These are phyloP conservation scores for Colletotrichum euphorbiae DNA, from an alignment of 2,329 filamentous ascomycete species.

Conservation along the genomic window DNA sequence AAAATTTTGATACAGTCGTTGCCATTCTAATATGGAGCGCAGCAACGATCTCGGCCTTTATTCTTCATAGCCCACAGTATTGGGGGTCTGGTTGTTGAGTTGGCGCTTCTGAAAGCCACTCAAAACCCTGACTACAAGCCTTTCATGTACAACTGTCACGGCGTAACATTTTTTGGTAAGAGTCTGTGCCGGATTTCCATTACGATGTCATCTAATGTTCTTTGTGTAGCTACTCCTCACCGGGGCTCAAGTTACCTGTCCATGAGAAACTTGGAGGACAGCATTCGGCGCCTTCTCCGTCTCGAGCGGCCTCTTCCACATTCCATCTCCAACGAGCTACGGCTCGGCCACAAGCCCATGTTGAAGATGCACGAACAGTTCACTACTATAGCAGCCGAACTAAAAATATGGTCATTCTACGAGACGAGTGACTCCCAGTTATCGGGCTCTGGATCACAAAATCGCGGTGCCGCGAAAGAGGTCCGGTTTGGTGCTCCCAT, in stretches of 20 bases:
- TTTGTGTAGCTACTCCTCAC: constrained; percentile 64
- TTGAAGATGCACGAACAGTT: constrained; percentile 66
- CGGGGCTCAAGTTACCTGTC: constrained; percentile 73
- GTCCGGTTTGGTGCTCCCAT: constrained; percentile 70
- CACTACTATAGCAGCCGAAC: constrained; percentile 65
- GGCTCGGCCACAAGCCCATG: constrained; percentile 61
- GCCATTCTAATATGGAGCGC: background rate
- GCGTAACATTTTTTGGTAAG: constrained; percentile 70
- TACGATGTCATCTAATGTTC: background rate
- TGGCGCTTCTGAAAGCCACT: constrained; percentile 63
- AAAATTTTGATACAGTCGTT: constrained; percentile 20
- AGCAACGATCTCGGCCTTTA: constrained; percentile 59
- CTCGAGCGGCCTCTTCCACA: constrained; percentile 62
- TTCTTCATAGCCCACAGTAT: constrained; percentile 72
- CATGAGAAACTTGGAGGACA: constrained; percentile 65
- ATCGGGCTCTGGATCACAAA: constrained; percentile 54
- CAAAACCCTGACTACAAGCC: constrained; percentile 52
- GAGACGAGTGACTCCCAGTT: constrained; percentile 71
- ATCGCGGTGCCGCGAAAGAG: constrained; percentile 51
- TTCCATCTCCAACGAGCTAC: constrained; percentile 62
- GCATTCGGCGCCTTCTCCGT: constrained; percentile 64
- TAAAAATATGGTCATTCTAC: constrained; percentile 72
- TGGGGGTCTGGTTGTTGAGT: constrained; percentile 70
- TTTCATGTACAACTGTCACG: constrained; percentile 68
- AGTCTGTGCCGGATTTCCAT: background rate